Conservation (phyloP, 106 monocot species). For the Phalaenopsis equestris region DNA sequence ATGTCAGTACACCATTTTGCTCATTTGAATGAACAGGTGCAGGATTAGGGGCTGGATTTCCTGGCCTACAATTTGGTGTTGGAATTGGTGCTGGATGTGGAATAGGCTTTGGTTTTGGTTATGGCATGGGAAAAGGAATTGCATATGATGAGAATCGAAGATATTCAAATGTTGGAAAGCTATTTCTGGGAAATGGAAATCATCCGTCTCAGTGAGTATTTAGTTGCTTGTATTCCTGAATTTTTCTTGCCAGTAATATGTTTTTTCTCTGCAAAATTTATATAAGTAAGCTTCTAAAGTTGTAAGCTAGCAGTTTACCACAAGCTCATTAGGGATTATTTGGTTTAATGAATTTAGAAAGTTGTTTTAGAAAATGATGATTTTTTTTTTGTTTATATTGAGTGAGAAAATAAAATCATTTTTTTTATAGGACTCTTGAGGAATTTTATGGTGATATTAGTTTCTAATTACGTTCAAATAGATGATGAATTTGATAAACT, state of each 20-base stretch:
- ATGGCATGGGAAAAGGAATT: conserved; percentile 62
- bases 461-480: no score
- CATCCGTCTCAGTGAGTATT: conserved; percentile 38
- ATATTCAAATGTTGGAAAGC: conserved; percentile 59
- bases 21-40: conserved; percentile 27
- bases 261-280: neutral
- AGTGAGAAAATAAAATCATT: no score
- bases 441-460: no score
- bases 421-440: no score
- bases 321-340: no score
- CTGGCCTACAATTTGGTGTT: conserved; percentile 52
- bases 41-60: conserved; percentile 57
- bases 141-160: conserved; percentile 58
- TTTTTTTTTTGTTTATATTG: no score
- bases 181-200: conserved; percentile 20
- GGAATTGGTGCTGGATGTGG: conserved; percentile 76
- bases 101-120: conserved; percentile 69
- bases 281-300: neutral
- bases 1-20: neutral
- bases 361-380: no score
- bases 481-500: no score
- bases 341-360: no score
- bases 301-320: no score
- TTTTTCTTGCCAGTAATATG: neutral
- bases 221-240: neutral